Evolutionary conservation across 208 protist species (phyloP).

Genomic region (Naegleria lovaniensis): DNA sequence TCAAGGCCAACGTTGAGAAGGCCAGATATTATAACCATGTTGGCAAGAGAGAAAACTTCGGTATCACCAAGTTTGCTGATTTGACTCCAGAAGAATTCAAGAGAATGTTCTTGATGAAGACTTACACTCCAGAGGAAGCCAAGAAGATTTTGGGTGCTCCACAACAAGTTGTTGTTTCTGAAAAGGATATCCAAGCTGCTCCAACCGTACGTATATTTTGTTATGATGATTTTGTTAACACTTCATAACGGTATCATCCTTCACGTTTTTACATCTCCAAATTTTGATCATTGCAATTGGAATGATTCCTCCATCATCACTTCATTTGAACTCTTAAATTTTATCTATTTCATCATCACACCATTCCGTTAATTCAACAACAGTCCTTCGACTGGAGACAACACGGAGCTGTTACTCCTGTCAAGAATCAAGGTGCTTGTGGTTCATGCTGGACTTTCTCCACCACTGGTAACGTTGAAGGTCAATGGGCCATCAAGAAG

Average conservation of each 20-base stretch:
- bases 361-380: background rate
- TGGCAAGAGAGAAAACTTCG: background rate
- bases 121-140: background rate
- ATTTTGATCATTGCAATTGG: background rate
- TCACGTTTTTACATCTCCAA: background rate
- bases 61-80: conserved; percentile 9
- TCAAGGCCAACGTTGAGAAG: conserved; percentile 16
- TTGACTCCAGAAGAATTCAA: conserved; percentile 1
- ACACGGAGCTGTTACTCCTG: conserved; percentile 69
- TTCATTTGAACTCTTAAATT: background rate
- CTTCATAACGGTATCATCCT: background rate
- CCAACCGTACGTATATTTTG: background rate
- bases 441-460: conserved; percentile 92
- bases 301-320: background rate
- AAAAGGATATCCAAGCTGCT: background rate
- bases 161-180: background rate
- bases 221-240: background rate
- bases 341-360: background rate
- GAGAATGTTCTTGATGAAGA: background rate
- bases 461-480: conserved; percentile 62
- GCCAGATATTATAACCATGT: background rate
- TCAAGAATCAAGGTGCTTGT: conserved; percentile 89
- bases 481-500: conserved; percentile 34
- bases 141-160: background rate
- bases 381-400: conserved; percentile 65